Evolutionary conservation across 352 stramenopile genomes (phyloP), one percentile per base, ranked within the genome.

Genomic region (Plasmopara halstedii): DNA sequence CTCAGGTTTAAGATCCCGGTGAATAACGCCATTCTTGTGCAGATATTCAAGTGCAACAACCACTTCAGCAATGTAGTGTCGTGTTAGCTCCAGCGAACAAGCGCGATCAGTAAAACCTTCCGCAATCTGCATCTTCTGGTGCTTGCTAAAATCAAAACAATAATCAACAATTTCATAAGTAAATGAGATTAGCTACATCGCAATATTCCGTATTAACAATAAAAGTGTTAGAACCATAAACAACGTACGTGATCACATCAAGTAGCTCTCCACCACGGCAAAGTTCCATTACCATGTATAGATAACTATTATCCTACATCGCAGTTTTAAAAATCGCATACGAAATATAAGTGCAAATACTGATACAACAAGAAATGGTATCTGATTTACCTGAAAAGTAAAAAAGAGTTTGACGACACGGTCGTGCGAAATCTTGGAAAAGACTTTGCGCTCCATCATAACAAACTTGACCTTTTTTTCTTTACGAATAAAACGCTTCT

Each of bases 61-160:
- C 43, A 98, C 83, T 69, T 99, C 92, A 14, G 91, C 74, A 23
- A 98, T 95, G 56, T 98, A 93, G 47, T 97, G 96, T 42, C 79
- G 69, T n/a, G 88, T 91, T 11, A 98, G 59, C 19, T 87, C 63
- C 21, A 87, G 39, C n/a, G 73, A 76, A 47, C 81, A 94, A 7
- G 83, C 83, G 22, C 57, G 55, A 44, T 94, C 64, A 15, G 67
- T 76, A 43, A 69, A 64, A 2, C 77, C 79, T 15, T 50, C 65
- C 10, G 77, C 75, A 11, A 45, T 46, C 48, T 87, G 69, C 27
- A 66, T 53, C 48, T 94, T 87, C 36, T 90, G 76, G 44, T 89
- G 61, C 32, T 89, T 88, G 17, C 79, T 94, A 50, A 32, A 36
- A 4, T 8, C 37, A 23, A 49, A 23, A 25, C 0, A 46, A 7